These are phyloP conservation scores for Trichoderma atroviride DNA, from an alignment of 2,329 filamentous ascomycete species.

Conservation along the genomic window DNA sequence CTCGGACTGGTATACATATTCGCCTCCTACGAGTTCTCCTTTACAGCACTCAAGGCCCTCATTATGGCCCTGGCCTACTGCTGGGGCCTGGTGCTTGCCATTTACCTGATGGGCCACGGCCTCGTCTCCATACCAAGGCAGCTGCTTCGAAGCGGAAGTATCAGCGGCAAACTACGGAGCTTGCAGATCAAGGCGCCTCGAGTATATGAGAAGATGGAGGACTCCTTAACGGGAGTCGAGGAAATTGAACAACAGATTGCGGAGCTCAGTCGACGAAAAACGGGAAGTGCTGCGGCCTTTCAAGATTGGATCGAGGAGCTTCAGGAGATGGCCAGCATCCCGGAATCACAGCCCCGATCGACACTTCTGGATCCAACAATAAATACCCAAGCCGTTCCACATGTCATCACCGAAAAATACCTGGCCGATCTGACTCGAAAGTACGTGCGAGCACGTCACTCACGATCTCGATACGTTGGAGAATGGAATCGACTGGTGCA, in stretches of 20 bases:
- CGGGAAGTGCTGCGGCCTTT: slow-evolving; percentile 72
- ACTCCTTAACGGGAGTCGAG: slow-evolving; percentile 77
- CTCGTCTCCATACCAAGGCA: slow-evolving; percentile 86
- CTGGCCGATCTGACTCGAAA: slow-evolving; percentile 85
- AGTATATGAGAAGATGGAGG: slow-evolving; percentile 83
- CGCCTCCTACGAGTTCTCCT: slow-evolving; percentile 72
- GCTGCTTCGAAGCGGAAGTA: slow-evolving; percentile 77
- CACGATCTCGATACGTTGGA: slow-evolving; percentile 77
- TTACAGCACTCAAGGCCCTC: slow-evolving; percentile 75
- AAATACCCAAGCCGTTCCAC: slow-evolving; percentile 59
- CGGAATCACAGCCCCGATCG: slow-evolving; percentile 59
- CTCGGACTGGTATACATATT: slow-evolving; percentile 83
- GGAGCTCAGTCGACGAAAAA: slow-evolving; percentile 79
- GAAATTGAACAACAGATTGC: slow-evolving; percentile 79
- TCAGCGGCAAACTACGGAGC: slow-evolving; percentile 71
- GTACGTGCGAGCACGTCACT: slow-evolving; percentile 79
- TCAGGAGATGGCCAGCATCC: slow-evolving; percentile 71
- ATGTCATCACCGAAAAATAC: slow-evolving; percentile 90
- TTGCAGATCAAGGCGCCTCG: slow-evolving; percentile 79
- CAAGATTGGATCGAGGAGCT: slow-evolving; percentile 97
- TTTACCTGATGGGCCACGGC: slow-evolving; percentile 97
- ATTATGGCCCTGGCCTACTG: slow-evolving; percentile 95
- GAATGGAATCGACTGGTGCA: slow-evolving; percentile 83
- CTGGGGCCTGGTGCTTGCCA: slow-evolving; percentile 87
- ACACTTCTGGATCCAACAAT: slow-evolving; percentile 46